A percentile compares a stretch with the other conserved stretches of the same genome.
Evolutionary conservation across 106 monocot genomes (phyloP).

Genomic region (Iris macrosiphon): DNA sequence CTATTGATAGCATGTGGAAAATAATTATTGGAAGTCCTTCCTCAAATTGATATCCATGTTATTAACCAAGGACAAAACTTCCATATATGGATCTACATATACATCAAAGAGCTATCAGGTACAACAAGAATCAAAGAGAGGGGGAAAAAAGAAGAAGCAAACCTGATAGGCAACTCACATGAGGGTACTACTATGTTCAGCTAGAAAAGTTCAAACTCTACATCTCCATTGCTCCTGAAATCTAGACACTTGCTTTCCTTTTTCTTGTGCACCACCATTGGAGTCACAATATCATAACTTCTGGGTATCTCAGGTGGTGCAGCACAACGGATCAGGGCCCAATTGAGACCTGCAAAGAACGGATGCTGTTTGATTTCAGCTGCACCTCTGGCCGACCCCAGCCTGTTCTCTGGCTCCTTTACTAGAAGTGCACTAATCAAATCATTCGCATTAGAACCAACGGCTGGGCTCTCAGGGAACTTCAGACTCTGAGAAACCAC

Average conservation of each 20-base stretch:
- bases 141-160: background rate
- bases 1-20: no score
- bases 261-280: constrained; percentile 12
- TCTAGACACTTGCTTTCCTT: constrained; percentile 44
- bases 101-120: background rate
- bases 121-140: background rate
- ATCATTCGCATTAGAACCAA: constrained; percentile 48
- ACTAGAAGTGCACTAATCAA: constrained; percentile 50
- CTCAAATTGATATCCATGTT: background rate
- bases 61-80: constrained; percentile 6
- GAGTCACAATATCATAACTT: constrained; percentile 16
- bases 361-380: constrained; percentile 71
- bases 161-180: background rate
- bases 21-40: no score
- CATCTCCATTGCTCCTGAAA: constrained; percentile 41
- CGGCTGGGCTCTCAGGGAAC: constrained; percentile 44
- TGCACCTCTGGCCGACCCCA: constrained; percentile 49
- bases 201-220: constrained; percentile 58
- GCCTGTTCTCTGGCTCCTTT: constrained; percentile 66
- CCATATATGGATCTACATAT: constrained; percentile 13
- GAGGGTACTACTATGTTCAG: no score
- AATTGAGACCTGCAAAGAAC: constrained; percentile 63
- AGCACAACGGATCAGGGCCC: constrained; percentile 65
- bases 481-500: constrained; percentile 48
- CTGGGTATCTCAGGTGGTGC: constrained; percentile 51